Conservation (phyloP, 768 basidiomycete species). For the Leccinum rimulosum region DNA sequence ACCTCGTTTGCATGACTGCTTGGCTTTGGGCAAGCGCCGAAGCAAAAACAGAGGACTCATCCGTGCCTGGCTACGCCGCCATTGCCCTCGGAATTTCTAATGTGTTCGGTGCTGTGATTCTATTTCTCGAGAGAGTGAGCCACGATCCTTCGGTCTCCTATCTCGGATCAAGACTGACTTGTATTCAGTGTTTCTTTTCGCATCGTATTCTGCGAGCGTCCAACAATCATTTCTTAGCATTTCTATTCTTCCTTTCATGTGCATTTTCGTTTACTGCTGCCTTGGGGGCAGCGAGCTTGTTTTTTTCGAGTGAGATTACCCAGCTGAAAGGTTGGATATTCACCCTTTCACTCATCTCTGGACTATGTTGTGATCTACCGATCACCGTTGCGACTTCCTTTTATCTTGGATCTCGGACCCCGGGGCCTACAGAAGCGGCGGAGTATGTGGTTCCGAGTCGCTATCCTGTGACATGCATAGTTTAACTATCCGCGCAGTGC, state of each 20-base stretch:
- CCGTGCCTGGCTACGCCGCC: conserved; percentile 11
- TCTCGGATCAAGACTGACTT: background rate
- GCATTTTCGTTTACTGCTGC: conserved; percentile 22
- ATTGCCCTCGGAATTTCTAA: conserved; percentile 20
- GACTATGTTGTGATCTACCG: conserved; percentile 18
- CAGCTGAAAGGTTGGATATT: conserved; percentile 17
- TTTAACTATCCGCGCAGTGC: conserved; percentile 3
- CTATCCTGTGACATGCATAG: background rate
- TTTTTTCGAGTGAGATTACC: conserved; percentile 9
- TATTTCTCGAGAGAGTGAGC: conserved; percentile 19
- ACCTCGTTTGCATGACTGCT: conserved; percentile 14
- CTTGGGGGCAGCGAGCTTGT: conserved; percentile 19
- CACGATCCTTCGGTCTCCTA: background rate
- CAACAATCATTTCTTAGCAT: conserved; percentile 13
- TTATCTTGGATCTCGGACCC: conserved; percentile 9
- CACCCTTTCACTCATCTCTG: conserved; percentile 16
- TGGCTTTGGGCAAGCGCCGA: conserved; percentile 22
- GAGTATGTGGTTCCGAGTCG: conserved; percentile 6
- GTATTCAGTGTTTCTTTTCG: conserved; percentile 21
- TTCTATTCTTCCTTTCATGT: conserved; percentile 13
- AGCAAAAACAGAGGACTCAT: background rate
- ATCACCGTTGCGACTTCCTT: conserved; percentile 7
- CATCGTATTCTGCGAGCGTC: conserved; percentile 15
- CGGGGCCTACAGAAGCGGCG: background rate
- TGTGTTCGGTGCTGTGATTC: conserved; percentile 11